These are phyloP conservation scores for Vicia villosa DNA, from an alignment of 306 rosid species.

Conservation along the genomic window DNA sequence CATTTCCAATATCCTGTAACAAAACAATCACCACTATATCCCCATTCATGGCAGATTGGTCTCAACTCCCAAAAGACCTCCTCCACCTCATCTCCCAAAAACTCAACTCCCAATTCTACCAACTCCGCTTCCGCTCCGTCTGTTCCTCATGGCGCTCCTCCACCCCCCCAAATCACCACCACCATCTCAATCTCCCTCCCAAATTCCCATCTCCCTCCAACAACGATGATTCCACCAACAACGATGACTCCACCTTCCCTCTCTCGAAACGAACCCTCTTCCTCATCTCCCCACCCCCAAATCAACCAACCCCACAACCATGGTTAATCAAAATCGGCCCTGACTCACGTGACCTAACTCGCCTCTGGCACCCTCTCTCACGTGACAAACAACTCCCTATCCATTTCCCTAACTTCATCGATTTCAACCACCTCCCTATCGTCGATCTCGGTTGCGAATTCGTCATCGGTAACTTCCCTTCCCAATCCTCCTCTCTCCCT, in stretches of 20 bases:
- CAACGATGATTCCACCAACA: too few species aligned
- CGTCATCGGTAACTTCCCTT: conserved; percentile 39
- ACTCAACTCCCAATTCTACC: conserved; percentile 30
- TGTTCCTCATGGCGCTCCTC: conserved; percentile 44
- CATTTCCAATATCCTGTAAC: neutral
- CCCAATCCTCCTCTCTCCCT: neutral
- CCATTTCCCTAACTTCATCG: conserved; percentile 44
- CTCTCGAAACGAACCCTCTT: conserved; percentile 35
- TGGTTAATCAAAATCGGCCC: conserved; percentile 38
- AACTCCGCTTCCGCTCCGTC: conserved; percentile 39
- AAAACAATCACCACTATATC: too few species aligned
- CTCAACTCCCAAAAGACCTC: conserved; percentile 35
- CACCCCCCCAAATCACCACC: neutral
- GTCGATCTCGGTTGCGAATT: conserved; percentile 59
- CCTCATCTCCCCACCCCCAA: conserved; percentile 30
- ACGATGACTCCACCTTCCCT: conserved; percentile 14
- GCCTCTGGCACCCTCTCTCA: conserved; percentile 4
- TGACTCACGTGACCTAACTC: neutral
- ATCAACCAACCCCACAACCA: neutral
- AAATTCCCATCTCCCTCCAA: neutral
- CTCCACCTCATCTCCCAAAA: conserved; percentile 3
- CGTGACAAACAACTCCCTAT: conserved; percentile 2
- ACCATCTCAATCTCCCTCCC: neutral
- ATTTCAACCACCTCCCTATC: conserved; percentile 39
- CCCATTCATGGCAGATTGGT: conserved; percentile 38